phyloP scores from a whole-genome alignment of 179 eudicot genomes.

The Camellia oleifera region DNA sequence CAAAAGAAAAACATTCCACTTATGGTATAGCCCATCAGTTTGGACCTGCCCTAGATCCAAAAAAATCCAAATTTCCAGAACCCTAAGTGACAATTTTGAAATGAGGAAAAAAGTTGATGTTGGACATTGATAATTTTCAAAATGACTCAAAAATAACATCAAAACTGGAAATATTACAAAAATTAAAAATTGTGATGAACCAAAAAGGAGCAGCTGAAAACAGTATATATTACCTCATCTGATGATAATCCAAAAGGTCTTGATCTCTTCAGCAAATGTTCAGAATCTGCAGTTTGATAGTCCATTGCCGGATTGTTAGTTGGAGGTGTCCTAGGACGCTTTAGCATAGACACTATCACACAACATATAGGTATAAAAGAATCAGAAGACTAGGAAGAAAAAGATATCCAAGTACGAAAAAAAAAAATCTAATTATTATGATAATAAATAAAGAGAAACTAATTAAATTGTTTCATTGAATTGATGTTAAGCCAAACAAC shows the following conservation, averaged over 20 bases:
- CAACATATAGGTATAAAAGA: conserved; percentile 8
- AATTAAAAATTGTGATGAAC: background rate
- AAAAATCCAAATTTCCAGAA: conserved; percentile 1
- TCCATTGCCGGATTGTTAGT: conserved; percentile 57
- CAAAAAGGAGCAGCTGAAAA: background rate
- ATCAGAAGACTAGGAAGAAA: conserved; percentile 5
- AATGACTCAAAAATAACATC: background rate
- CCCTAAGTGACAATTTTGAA: background rate
- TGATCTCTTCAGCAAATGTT: conserved; percentile 59
- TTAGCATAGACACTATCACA: conserved; percentile 42
- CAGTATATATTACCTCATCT: conserved; percentile 55
- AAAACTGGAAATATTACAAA: background rate
- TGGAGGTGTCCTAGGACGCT: conserved; percentile 76
- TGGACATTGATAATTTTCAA: background rate
- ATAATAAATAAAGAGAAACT: background rate
- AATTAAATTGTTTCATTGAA: background rate
- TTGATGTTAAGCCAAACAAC: too few species aligned
- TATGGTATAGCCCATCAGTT: background rate
- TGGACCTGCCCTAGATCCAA: background rate
- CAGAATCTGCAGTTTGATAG: conserved; percentile 80
- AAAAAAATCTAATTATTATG: background rate
- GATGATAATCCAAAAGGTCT: conserved; percentile 63
- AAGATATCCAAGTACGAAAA: background rate
- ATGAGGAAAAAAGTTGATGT: background rate
- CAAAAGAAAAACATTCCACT: background rate